Conservation (phyloP, 1,284 basidiomycete species). For the Sanghuangporus sanghuang region DNA sequence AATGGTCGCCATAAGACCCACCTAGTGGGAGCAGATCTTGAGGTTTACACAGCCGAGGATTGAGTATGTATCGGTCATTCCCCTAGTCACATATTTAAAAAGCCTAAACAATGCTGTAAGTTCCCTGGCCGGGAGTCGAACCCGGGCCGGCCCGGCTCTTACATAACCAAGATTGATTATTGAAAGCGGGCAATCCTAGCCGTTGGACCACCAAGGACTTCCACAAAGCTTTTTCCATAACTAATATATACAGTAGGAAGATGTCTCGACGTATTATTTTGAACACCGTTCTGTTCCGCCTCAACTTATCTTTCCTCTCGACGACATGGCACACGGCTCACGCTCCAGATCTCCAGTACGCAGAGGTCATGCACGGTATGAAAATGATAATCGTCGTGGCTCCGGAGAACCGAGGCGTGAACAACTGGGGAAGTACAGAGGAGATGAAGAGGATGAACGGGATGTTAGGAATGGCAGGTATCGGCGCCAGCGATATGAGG, state of each 20-base stretch:
- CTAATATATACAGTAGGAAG: too few species aligned
- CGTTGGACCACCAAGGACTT: constrained; percentile 18
- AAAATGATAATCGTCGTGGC: not conserved
- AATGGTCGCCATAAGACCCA: not conserved
- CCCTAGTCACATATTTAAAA: not conserved
- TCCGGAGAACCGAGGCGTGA: not conserved
- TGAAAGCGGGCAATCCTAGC: constrained; percentile 18
- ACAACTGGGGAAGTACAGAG: not conserved
- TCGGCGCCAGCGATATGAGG: not conserved
- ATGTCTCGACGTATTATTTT: not conserved
- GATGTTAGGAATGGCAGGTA: constrained; percentile 2
- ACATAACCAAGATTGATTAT: not conserved
- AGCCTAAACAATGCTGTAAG: not conserved
- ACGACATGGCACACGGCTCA: constrained; percentile 2
- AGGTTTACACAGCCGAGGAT: not conserved
- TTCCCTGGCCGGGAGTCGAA: constrained; percentile 25
- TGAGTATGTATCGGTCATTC: not conserved
- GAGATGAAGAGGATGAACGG: not conserved
- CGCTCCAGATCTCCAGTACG: constrained; percentile 3
- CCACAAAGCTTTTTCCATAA: not conserved
- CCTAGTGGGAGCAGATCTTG: not conserved
- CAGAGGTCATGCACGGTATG: not conserved
- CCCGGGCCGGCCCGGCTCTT: constrained; percentile 18
- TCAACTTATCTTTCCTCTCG: too few species aligned
- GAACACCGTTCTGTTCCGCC: not conserved